These are phyloP conservation scores for Pseudogymnoascus sp. DNA, from an alignment of 2,329 filamentous ascomycete species.

Conservation along the genomic window DNA sequence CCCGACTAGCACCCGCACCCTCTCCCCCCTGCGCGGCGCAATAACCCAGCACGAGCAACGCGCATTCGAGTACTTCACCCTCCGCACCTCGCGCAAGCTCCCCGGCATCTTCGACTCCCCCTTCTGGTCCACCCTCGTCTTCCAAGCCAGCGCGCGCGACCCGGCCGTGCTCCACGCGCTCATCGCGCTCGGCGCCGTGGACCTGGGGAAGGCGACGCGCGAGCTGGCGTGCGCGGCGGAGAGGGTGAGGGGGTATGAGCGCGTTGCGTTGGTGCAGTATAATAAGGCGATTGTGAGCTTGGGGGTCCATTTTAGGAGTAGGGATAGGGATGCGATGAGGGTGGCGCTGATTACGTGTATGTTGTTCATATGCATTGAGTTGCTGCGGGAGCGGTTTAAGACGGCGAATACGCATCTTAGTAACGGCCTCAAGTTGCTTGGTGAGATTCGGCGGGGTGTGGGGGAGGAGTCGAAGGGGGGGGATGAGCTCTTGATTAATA, in stretches of 20 bases:
- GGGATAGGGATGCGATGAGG: conserved; percentile 25
- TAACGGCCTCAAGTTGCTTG: conserved; percentile 36
- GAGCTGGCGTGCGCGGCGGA: conserved; percentile 23
- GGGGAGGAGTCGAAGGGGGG: background rate
- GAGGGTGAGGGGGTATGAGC: conserved; percentile 20
- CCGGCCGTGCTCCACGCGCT: conserved; percentile 34
- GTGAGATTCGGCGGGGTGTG: conserved; percentile 15
- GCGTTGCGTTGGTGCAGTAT: conserved; percentile 41
- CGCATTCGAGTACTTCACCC: conserved; percentile 42
- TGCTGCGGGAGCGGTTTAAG: conserved; percentile 38
- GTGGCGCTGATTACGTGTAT: conserved; percentile 39
- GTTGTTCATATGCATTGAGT: conserved; percentile 47
- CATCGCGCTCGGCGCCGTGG: conserved; percentile 35
- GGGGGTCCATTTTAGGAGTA: conserved; percentile 30
- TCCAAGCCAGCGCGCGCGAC: conserved; percentile 33
- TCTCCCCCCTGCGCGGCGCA: conserved; percentile 25
- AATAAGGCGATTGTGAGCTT: conserved; percentile 42
- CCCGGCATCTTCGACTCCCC: conserved; percentile 32
- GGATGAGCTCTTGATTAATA: conserved; percentile 9
- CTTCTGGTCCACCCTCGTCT: conserved; percentile 34
- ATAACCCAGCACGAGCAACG: conserved; percentile 32
- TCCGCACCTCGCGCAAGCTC: conserved; percentile 38
- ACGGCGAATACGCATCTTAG: conserved; percentile 35
- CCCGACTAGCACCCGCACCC: conserved; percentile 33
- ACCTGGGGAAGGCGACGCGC: conserved; percentile 19